Evolutionary conservation across 2,329 filamentous ascomycete species (phyloP).

Genomic region (Volutella citrinella): DNA sequence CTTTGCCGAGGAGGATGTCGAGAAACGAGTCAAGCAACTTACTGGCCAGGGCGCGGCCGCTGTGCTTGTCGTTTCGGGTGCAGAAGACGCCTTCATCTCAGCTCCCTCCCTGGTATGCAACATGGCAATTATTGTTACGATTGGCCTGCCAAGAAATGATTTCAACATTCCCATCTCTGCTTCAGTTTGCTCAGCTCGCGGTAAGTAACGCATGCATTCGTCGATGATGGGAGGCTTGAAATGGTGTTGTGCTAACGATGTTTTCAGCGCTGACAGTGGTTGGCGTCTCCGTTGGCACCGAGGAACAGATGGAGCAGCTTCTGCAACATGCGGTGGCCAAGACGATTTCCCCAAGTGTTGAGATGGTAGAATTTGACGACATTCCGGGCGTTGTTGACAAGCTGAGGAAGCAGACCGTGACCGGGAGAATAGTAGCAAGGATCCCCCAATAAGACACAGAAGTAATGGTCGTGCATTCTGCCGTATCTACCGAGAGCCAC

Average conservation of each 20-base stretch:
- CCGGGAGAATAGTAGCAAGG: constrained; percentile 15
- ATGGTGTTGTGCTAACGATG: fast-evolving
- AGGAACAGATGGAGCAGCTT: constrained; percentile 15
- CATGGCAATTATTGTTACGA: constrained; percentile 21
- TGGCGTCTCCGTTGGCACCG: constrained; percentile 17
- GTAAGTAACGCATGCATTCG: too few relatives aligned
- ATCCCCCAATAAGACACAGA: constrained; percentile 7
- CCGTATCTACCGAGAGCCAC: too few relatives aligned
- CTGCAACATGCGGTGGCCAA: constrained; percentile 4
- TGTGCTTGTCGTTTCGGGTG: constrained; percentile 23
- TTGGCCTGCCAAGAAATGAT: constrained; percentile 26
- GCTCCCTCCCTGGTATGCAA: constrained; percentile 23
- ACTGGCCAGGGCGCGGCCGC: constrained; percentile 27
- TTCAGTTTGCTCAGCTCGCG: constrained; percentile 19
- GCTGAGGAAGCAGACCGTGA: constrained; percentile 10
- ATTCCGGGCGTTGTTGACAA: constrained; percentile 5
- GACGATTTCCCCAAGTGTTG: constrained; percentile 7
- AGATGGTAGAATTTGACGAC: constrained; percentile 10
- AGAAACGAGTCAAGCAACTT: constrained; percentile 17
- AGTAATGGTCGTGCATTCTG: too few relatives aligned
- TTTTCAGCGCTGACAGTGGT: constrained; percentile 11
- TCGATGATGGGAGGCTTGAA: too few relatives aligned
- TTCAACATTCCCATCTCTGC: constrained; percentile 24
- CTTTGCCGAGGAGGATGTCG: constrained; percentile 18
- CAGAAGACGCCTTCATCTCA: constrained; percentile 21